A percentile compares a stretch with the other conserved stretches of the same genome.
These are phyloP conservation scores for Blastomyces silverae DNA, from an alignment of 2,329 filamentous ascomycete genomes.

Conservation along the genomic window DNA sequence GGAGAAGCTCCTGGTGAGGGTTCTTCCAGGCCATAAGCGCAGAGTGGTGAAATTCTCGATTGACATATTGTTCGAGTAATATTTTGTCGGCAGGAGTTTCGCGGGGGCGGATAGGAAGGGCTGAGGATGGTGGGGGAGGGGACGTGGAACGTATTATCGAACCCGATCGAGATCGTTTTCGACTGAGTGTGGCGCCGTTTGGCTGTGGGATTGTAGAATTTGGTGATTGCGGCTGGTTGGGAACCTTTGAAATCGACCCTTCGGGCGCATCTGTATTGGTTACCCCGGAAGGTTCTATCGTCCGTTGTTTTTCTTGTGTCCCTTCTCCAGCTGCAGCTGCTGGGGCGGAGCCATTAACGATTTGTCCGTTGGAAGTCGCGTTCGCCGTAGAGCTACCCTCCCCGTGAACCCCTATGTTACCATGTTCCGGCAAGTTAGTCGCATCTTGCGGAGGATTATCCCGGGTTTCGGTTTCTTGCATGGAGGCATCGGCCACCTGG, in stretches of 20 bases:
- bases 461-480: constrained; percentile 29
- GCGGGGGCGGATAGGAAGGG: constrained; percentile 32
- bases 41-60: constrained; percentile 56
- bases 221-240: constrained; percentile 27
- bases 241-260: constrained; percentile 29
- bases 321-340: constrained; percentile 44
- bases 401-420: background rate
- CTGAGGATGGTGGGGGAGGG: constrained; percentile 29
- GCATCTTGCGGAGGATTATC: constrained; percentile 4
- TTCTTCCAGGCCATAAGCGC: constrained; percentile 49
- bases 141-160: constrained; percentile 44
- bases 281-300: background rate
- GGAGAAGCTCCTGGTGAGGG: constrained; percentile 52
- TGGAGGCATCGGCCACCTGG: constrained; percentile 27
- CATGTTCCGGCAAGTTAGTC: background rate
- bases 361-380: constrained; percentile 10
- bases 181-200: constrained; percentile 47
- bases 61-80: constrained; percentile 57
- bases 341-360: constrained; percentile 5
- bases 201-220: constrained; percentile 33
- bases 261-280: constrained; percentile 16
- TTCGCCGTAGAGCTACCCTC: background rate
- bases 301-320: constrained; percentile 32
- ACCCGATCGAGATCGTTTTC: constrained; percentile 56
- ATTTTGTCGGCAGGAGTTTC: constrained; percentile 45